Conservation (phyloP, 805 yeast genomes). For the Lipomyces chichibuensis region DNA sequence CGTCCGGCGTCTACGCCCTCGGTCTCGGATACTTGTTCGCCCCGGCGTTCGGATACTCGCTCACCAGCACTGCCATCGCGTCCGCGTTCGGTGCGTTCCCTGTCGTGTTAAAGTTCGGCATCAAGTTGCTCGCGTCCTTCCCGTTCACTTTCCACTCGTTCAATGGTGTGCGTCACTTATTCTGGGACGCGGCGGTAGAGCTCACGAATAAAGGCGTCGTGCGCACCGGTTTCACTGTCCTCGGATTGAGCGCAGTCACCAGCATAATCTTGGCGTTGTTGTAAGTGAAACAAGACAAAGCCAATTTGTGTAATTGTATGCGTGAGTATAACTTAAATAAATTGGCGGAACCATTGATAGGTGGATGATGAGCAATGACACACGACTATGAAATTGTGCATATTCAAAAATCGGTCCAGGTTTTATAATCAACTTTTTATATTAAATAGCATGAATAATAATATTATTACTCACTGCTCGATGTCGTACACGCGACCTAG, state of each 20-base stretch:
- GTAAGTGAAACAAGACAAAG: conserved; percentile 37
- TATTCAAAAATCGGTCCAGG: background rate
- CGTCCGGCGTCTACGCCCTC: conserved; percentile 67
- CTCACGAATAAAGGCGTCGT: conserved; percentile 84
- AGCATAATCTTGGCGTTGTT: conserved; percentile 53
- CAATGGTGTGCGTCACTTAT: conserved; percentile 89
- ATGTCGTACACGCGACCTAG: too few relatives aligned
- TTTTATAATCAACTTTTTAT: background rate
- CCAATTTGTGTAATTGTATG: background rate
- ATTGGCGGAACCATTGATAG: background rate
- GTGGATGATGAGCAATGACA: background rate
- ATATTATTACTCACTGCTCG: too few relatives aligned
- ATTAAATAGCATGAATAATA: too few relatives aligned
- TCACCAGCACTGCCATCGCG: conserved; percentile 59
- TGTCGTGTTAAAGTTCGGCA: conserved; percentile 57
- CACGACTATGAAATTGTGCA: background rate
- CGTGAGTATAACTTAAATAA: background rate
- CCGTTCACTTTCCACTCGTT: conserved; percentile 85
- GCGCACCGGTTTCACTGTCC: conserved; percentile 84
- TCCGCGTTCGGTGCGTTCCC: conserved; percentile 67
- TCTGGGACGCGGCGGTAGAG: conserved; percentile 89
- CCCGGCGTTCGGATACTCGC: conserved; percentile 59
- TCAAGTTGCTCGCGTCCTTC: conserved; percentile 72
- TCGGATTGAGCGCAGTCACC: conserved; percentile 61
- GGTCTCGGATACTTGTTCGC: conserved; percentile 75